Base-by-base conservation (phyloP, 1,139 yeast species). In the Arxiozyma slooffiae region DNA sequence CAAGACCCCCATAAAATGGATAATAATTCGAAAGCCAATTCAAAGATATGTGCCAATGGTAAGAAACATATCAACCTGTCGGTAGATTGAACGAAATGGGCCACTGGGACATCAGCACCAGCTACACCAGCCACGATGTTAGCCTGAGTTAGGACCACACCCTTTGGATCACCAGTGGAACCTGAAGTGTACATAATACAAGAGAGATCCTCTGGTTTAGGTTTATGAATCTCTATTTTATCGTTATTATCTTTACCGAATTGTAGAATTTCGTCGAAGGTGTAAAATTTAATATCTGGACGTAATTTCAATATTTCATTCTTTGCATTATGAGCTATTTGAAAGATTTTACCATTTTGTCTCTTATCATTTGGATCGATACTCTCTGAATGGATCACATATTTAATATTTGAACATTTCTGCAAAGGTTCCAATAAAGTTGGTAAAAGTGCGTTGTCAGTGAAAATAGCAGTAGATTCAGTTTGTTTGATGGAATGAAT, bases 171-270 rank as follows among this genome's bases (percentile, higher is more conserved):
- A 62, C 98, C 98, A 17, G 98, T 90, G 16, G 97, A 88, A 50
- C 99, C 99, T 0, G 97, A 90, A 22, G 99, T 92, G 76, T 92
- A 92, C 97, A 94, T 92, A 66, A 92, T 88, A 74, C 96, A 87
- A 44, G 92, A 80, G 50, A 84, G 66, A 63, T 88, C 95, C 11
- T 80, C 80, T 16, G 90, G 79, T 54, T 73, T 75, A 49, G 95
- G 88, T 16, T 77, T 76, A 55, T 67, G 57, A 24, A 59, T 50
- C n/a, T 55, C 55, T 37, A 67, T 57, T 1, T 24, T 14, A 47
- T 73, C 75, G 26, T 65, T 64, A 55, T 76, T 68, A 39, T 71
- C 71, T 57, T 74, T 67, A 58, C 98, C 98, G 50, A 81, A 69
- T 50, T 72, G 72, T 46, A 84, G 55, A 34, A 88, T 76, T 50